phyloP scores from a whole-genome alignment of 2,329 filamentous ascomycete genomes.

The Colletotrichum sp. region DNA sequence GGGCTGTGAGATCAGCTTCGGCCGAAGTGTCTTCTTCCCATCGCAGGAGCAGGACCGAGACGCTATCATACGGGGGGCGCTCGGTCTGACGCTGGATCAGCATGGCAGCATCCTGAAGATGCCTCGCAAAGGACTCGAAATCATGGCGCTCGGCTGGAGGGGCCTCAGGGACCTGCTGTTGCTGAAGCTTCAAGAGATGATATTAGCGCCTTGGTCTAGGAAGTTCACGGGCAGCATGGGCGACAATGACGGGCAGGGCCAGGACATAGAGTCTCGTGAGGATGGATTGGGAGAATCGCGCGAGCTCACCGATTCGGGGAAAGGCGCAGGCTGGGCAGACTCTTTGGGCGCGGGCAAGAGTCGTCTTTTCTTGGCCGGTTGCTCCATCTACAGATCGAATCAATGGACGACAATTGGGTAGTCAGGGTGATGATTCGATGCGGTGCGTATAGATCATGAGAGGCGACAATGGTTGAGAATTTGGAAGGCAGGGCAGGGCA shows the following conservation, averaged over 20 bases:
- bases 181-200: conserved; percentile 31
- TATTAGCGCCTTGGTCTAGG: background rate
- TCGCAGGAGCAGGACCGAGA: conserved; percentile 64
- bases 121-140: conserved; percentile 70
- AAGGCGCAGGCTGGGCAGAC: conserved; percentile 15
- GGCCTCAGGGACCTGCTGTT: conserved; percentile 44
- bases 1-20: conserved; percentile 56
- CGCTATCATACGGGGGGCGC: conserved; percentile 59
- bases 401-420: conserved; percentile 1
- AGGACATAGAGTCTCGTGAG: background rate
- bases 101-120: conserved; percentile 73
- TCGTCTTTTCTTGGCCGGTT: conserved; percentile 23
- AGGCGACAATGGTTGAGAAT: background rate
- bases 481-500: background rate
- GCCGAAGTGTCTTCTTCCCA: conserved; percentile 66
- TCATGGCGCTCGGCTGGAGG: conserved; percentile 58
- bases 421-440: background rate
- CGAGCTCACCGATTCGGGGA: conserved; percentile 23
- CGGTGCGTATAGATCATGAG: background rate
- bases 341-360: conserved; percentile 15
- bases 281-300: conserved; percentile 3
- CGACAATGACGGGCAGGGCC: background rate
- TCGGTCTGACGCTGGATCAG: conserved; percentile 69
- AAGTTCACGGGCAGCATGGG: background rate
- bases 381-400: conserved; percentile 21